Base-by-base conservation (phyloP, 306 rosid species). In the Styphnolobium japonicum region DNA sequence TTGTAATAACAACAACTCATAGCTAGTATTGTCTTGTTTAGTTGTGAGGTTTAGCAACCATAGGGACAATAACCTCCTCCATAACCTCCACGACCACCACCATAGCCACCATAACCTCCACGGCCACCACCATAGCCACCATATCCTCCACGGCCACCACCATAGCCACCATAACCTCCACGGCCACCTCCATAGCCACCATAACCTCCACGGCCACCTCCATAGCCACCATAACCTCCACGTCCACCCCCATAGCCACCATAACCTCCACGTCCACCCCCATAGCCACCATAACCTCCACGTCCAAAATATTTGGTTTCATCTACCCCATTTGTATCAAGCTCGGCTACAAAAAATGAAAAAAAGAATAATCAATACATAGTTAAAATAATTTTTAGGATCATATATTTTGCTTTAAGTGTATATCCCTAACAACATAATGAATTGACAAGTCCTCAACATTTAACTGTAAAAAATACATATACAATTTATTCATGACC, bases 31-130 rank as follows among this genome's bases (percentile, higher is more conserved):
- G 31, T 34, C 4, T 0, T 55, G 1, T 42, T 67, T 78, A 78
- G 34, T 78, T 56, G 39, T 12, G 37, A 56, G 62, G 61, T 7
- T 42, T 23, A 55, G 1, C 82, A n/a, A n/a, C n/a, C n/a, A n/a
- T n/a, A n/a, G n/a, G n/a, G n/a, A n/a, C n/a, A n/a, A n/a, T n/a
- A n/a, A n/a, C n/a, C n/a, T n/a, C n/a, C 0, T 49, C 76, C 75
- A 53, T 67, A 76, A n/a, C 43, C 21, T 67, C 67, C 25, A 53
- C 6, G 7, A 27, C 82, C 67, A 3, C 82, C 67, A 40, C 81
- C 81, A 14, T n/a, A 18, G 2, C 14, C 45, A 11, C 75, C 66
- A 49, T 53, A 40, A 5, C 66, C 1, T 1, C 75, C 22, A 0
- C 19, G 10, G 2, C 53, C 36, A 15, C 9, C n/a, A n/a, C n/a